Base-by-base conservation (phyloP, 2,329 filamentous ascomycete species). In the Nannizziopsis barbatae region DNA sequence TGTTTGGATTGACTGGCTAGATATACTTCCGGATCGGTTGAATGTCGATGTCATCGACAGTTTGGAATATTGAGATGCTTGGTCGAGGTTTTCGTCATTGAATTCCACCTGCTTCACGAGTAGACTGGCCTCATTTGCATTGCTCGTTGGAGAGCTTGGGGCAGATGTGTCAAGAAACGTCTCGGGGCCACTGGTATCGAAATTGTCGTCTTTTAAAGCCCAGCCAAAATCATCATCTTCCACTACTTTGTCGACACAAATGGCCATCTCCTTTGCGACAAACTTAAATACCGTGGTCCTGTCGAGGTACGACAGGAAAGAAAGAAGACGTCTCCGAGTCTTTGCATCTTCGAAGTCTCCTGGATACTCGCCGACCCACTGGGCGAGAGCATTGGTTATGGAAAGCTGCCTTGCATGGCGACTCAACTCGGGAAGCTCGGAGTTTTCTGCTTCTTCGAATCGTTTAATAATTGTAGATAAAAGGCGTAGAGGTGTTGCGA, bases 201-300 rank as follows among this genome's bases (percentile, higher is more conserved):
- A 67, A 56, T 79, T 72, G 17, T 80, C 77, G 60, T 96, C 90
- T 41, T 80, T 79, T 59, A 81, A 85, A n/a, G 85, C 87, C 92
- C 92, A 98, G 10, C 84, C 81, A 0, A 84, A 84, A 62, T 98
- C 90, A 59, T 96, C 92, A 61, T 96, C 89, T 58, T 94, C 85
- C 5, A 79, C 72, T 1, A 88, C 81, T 43, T 75, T 73, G 40
- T 89, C 84, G 12, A 96, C 71, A 57, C 85, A 81, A n/a, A 76
- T 75, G 15, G 80, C 77, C 68, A 98, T 92, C 61, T 95, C 87
- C 56, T 86, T 83, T 2, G 87, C 85, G 2, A 89, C 86, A 14
- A 86, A 81, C 15, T 85, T 80, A 65, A 93, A 95, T 44, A 93
- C 84, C 8, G 86, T 81, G 54, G 86, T 84, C 4, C 76, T 77